These are phyloP conservation scores for Trypanosoma scelopori DNA, from an alignment of 208 protist genomes.

Conservation along the genomic window DNA sequence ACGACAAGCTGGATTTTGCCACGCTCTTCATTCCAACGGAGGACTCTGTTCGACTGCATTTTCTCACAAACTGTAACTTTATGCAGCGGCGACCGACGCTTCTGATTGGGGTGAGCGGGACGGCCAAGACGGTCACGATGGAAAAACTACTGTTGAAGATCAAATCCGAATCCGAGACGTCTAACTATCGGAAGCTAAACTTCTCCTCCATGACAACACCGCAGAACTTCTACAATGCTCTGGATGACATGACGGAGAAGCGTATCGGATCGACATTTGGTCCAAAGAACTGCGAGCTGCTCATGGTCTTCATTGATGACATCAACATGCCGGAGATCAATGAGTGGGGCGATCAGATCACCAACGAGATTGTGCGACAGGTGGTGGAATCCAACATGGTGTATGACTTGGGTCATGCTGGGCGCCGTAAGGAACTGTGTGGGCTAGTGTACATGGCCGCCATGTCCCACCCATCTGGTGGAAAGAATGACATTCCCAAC, in stretches of 20 bases:
- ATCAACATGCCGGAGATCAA: constrained; percentile 97
- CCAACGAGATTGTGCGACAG: constrained; percentile 96
- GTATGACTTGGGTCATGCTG: constrained; percentile 88
- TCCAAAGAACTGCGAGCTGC: constrained; percentile 89
- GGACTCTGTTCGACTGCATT: constrained; percentile 95
- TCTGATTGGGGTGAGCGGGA: constrained; percentile 93
- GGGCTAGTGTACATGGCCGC: constrained; percentile 96
- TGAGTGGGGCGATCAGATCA: constrained; percentile 95
- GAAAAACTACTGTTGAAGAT: constrained; percentile 91
- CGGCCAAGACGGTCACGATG: constrained; percentile 95
- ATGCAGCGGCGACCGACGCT: constrained; percentile 84
- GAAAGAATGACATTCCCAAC: constrained; percentile 98
- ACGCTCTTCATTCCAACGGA: constrained; percentile 96
- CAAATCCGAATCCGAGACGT: constrained; percentile 70
- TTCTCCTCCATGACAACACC: constrained; percentile 94
- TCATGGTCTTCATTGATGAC: constrained; percentile 95
- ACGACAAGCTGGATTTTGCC: constrained; percentile 92
- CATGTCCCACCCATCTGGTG: constrained; percentile 97
- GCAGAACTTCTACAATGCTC: constrained; percentile 91
- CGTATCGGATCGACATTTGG: constrained; percentile 94
- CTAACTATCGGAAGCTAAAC: constrained; percentile 93
- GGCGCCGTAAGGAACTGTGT: constrained; percentile 93
- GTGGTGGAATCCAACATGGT: constrained; percentile 88
- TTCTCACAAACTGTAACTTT: constrained; percentile 89
- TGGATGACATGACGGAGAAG: constrained; percentile 95